Evolutionary conservation across 2,329 filamentous ascomycete species (phyloP), one percentile per base, ranked within the genome.

Genomic region (Chaetomium sp.): DNA sequence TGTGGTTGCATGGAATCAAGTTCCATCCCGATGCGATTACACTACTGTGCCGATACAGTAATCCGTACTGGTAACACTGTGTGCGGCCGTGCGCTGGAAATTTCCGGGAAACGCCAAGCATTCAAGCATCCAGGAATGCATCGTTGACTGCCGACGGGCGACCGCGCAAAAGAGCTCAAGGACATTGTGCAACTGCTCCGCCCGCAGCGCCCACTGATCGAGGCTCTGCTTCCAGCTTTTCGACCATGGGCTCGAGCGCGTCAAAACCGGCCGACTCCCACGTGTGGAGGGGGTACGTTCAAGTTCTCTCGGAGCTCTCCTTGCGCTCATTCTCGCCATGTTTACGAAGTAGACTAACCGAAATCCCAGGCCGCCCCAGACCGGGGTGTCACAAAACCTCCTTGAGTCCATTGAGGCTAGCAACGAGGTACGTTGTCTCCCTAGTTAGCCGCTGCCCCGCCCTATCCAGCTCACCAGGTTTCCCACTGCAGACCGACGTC

Each of bases 331-430:
- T 34, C 43, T 46, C 36, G 12, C 32, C 27, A 27, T 32, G 6
- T 11, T 27, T 33, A 57, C 48, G 56, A 49, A 49, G 56, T 60
- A 48, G 55, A 27, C 19, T 27, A 27, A 27, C 19, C 32, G 43
- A 65, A 66, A 37, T 19, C 34, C 45, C 53, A 74, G 72, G 58
- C 66, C 71, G 57, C 73, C 75, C 49, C 76, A 79, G 37, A 73
- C 76, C 62, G 76, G 78, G 65, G 71, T 95, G 72, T 95, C 91
- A 63, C 85, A 89, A 68, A 85, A 88, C 68, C 79, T 96, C 67
- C 80, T 95, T 66, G 86, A 95, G 67, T 84, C 86, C 59, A 79
- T 97, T 59, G 89, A 96, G 72, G 82, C 84, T 59, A 95, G 84
- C 76, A 81, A 87, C 65, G 91, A 96, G 84, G 91, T 96, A 27